Evolutionary conservation across 805 yeast species (phyloP), one percentile per base, ranked within the genome.

Genomic region (Nakazawaea ernobii): DNA sequence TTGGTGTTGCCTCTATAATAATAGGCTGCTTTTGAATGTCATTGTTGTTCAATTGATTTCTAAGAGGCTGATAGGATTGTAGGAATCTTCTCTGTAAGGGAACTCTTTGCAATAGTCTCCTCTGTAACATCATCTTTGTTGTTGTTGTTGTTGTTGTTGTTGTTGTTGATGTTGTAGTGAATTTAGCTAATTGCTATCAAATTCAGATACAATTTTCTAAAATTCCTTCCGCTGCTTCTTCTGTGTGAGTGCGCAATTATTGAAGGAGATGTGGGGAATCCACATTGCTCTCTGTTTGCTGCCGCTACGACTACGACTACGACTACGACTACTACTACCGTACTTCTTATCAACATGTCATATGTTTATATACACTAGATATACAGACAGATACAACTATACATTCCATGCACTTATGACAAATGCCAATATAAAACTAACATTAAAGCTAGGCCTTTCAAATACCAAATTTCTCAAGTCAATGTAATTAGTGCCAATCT

Each of bases 401-500:
- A 54, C 64, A 52, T 79, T 78, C 64, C 68, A 78, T 27, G 85
- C 86, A 27, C 85, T 84, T 48, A 80, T 73, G 53, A 79, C 53
- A 58, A 82, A 82, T 8, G 81, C 64, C 39, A 73, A 59, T 8
- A 74, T 57, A 60, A 82, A 82, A 30, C 82, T 71, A 29, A 77
- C 48, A 62, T 79, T 80, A 70, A 83, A 82, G 50, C 82, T 74
- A 35, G 85, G 82, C 51, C 78, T 75, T 45, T 78, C 77, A 49
- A 82, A 71, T 14, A 82, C 58, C 65, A 81, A 68, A 30, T 70
- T 65, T 56, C 71, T 69, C 30, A 80, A 52, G 55, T 80, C 79
- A 47, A 79, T 59, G 43, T 58, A 56, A 39, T 65, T 63, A 3
- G 63, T 42, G 10, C 77, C 76, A 44, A 71, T 52, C 32, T 56